A percentile compares a stretch with the other conserved stretches of the same genome.
These are phyloP conservation scores for Piper longum DNA, from an alignment of 164 flowering plant species.

Conservation along the genomic window DNA sequence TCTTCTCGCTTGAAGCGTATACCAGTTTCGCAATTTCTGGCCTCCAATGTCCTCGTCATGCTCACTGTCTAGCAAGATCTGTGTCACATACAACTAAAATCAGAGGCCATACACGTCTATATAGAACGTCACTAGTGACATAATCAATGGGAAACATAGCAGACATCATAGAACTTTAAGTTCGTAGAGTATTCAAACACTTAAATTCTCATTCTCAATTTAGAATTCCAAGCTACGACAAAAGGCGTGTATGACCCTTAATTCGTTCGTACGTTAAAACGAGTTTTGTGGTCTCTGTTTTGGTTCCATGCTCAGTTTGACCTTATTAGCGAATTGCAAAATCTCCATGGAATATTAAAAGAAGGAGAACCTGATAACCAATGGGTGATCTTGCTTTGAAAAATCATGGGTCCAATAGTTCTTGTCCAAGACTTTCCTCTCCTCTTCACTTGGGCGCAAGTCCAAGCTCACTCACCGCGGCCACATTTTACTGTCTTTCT, in stretches of 20 bases:
- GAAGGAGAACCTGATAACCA: conserved; percentile 16
- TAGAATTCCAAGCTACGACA: no score
- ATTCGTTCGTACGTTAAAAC: no score
- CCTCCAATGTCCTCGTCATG: conserved; percentile 38
- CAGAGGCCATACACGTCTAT: no score
- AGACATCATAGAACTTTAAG: no score
- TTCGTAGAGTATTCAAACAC: no score
- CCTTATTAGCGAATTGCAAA: no score
- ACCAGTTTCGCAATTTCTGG: conserved; percentile 53
- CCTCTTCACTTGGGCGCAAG: conserved; percentile 7
- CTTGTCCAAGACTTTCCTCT: conserved; percentile 14
- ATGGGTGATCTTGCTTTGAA: conserved; percentile 25
- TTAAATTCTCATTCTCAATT: no score
- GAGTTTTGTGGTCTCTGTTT: no score
- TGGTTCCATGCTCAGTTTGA: no score
- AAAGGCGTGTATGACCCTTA: no score
- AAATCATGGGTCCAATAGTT: conserved; percentile 18
- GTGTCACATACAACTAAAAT: background rate
- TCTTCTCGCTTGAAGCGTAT: conserved; percentile 62
- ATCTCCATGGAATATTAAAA: background rate
- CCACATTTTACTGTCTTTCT: conserved; percentile 23
- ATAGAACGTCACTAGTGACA: no score
- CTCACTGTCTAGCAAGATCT: conserved; percentile 41
- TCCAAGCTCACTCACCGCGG: conserved; percentile 14
- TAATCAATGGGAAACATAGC: no score